Conservation (phyloP, 2,329 filamentous ascomycete species). For the Xylariaceae sp. region DNA sequence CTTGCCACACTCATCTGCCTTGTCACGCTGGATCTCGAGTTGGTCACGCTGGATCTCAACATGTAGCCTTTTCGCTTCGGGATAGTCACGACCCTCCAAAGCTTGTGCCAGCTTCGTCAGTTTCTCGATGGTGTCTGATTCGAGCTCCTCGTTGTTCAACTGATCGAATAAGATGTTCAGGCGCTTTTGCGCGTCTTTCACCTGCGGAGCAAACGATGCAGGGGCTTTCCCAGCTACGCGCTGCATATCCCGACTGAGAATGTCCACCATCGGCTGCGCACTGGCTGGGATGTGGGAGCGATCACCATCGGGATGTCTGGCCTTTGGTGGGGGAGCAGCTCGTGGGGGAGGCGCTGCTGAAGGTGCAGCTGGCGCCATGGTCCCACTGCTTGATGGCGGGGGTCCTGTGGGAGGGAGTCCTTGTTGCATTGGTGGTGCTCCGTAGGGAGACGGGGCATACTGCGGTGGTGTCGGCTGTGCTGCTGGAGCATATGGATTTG, state of each 20-base stretch:
- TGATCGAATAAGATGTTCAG: slow-evolving; percentile 94
- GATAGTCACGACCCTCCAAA: slow-evolving; percentile 65
- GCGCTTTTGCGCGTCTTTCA: slow-evolving; percentile 90
- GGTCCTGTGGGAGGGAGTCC: slow-evolving; percentile 34
- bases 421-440: slow-evolving; percentile 35
- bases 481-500: slow-evolving; percentile 44
- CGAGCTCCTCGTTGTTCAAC: slow-evolving; percentile 88
- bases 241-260: slow-evolving; percentile 79
- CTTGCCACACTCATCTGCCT: slow-evolving; percentile 75
- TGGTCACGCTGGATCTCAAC: slow-evolving; percentile 62
- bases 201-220: slow-evolving; percentile 78
- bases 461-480: slow-evolving; percentile 42
- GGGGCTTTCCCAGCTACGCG: slow-evolving; percentile 84
- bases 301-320: slow-evolving; percentile 77
- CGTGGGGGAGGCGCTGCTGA: slow-evolving; percentile 45
- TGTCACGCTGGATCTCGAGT: slow-evolving; percentile 73
- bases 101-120: slow-evolving; percentile 62
- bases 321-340: slow-evolving; percentile 48
- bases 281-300: slow-evolving; percentile 79
- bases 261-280: slow-evolving; percentile 75
- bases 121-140: slow-evolving; percentile 69
- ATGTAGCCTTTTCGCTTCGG: slow-evolving; percentile 63
- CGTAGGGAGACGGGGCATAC: slow-evolving; percentile 57
- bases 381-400: slow-evolving; percentile 34
- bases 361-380: slow-evolving; percentile 27